These are phyloP conservation scores for Eucalyptus leucophloia DNA, from an alignment of 345 rosid species.

Conservation along the genomic window DNA sequence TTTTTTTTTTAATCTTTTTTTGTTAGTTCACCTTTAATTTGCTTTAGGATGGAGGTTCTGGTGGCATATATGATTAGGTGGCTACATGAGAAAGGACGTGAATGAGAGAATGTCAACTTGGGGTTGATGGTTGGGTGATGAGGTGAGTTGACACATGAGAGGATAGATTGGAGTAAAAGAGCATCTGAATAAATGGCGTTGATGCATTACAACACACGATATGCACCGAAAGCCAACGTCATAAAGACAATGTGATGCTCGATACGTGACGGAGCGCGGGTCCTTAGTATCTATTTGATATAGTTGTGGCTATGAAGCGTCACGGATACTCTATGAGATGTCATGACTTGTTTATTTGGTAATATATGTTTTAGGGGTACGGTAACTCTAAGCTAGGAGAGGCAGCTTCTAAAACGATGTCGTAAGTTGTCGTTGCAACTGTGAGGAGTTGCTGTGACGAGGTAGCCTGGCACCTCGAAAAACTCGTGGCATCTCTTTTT, in stretches of 20 bases:
- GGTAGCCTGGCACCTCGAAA: not conserved
- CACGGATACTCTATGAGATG: not conserved
- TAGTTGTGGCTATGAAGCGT: not conserved
- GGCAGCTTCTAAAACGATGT: not conserved
- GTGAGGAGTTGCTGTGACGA: not conserved
- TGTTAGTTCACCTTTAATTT: not conserved
- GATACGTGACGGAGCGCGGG: not conserved
- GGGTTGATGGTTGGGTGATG: not conserved
- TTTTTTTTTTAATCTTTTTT: accelerated
- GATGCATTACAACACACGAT: not conserved
- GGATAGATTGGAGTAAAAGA: not conserved
- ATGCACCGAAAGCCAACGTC: not conserved
- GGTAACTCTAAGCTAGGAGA: not conserved
- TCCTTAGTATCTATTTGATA: not conserved
- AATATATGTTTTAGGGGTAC: not conserved
- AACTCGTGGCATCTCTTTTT: not conserved
- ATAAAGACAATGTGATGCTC: not conserved
- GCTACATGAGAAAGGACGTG: not conserved
- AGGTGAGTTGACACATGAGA: not conserved
- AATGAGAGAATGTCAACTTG: conserved; percentile 28
- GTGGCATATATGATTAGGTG: not conserved
- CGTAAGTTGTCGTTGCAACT: not conserved
- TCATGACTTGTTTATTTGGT: not conserved
- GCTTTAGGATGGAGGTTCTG: not conserved
- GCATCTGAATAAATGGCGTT: not conserved